These are phyloP conservation scores for Ceratocystis variospora DNA, from an alignment of 2,329 filamentous ascomycete genomes.

Conservation along the genomic window DNA sequence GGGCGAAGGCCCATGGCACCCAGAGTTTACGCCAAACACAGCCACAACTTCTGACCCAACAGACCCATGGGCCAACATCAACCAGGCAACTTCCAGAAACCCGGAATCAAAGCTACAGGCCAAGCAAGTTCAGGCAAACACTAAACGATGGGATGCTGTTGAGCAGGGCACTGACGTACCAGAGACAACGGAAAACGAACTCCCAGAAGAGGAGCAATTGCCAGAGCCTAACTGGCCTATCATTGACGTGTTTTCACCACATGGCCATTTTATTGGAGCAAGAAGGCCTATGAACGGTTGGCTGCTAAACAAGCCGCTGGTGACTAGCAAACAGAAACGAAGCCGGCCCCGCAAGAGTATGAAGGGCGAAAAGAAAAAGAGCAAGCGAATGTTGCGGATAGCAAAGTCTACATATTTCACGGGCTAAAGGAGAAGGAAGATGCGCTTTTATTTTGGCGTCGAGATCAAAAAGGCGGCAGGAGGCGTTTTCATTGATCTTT, in stretches of 20 bases:
- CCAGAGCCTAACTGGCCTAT: slow-evolving; percentile 40
- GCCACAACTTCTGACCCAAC: background rate
- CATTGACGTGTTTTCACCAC: slow-evolving; percentile 73
- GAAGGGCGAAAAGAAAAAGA: slow-evolving; percentile 45
- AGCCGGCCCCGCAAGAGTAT: slow-evolving; percentile 54
- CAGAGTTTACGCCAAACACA: slow-evolving; percentile 1
- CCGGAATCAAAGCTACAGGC: background rate
- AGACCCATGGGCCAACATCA: slow-evolving; percentile 19
- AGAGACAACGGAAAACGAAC: background rate
- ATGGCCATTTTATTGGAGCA: slow-evolving; percentile 62
- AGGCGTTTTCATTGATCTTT: background rate
- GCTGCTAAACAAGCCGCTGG: slow-evolving; percentile 42
- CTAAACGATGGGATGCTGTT: slow-evolving; percentile 16
- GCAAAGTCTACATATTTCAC: slow-evolving; percentile 15
- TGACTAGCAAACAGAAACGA: slow-evolving; percentile 35
- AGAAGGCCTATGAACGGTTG: slow-evolving; percentile 60
- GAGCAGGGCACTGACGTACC: slow-evolving; percentile 18
- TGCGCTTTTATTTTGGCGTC: background rate
- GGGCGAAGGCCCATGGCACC: slow-evolving; percentile 11
- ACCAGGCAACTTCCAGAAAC: slow-evolving; percentile 20
- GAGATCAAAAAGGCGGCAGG: background rate
- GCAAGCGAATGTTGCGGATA: slow-evolving; percentile 28
- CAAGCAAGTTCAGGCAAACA: slow-evolving; percentile 18
- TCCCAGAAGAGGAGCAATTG: background rate
- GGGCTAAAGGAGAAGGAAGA: background rate